phyloP scores from a whole-genome alignment of 2,329 filamentous ascomycete species.

The Xylariaceae sp. region DNA sequence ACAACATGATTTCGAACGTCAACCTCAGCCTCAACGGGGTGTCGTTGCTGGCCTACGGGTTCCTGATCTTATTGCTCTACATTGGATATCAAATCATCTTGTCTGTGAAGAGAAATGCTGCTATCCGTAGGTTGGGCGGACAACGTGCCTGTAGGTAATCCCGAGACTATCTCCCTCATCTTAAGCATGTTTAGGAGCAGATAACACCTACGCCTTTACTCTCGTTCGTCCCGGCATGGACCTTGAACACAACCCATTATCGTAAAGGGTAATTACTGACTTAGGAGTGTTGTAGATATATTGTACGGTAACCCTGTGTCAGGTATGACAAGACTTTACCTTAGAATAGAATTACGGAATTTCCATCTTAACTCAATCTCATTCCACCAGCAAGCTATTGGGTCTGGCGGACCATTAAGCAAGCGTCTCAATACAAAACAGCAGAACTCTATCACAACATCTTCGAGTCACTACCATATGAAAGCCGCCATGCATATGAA shows the following conservation, averaged over 20 bases:
- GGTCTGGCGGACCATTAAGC: constrained; percentile 7
- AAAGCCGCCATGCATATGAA: constrained; percentile 22
- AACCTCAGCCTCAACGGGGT: neutral
- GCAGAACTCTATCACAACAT: constrained; percentile 4
- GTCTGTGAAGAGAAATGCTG: constrained; percentile 9
- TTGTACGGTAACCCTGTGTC: constrained; percentile 22
- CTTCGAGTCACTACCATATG: constrained; percentile 10
- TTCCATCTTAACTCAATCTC: neutral
- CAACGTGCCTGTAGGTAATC: constrained; percentile 21
- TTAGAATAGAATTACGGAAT: neutral
- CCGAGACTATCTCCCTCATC: too few species aligned
- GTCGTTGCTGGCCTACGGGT: constrained; percentile 4
- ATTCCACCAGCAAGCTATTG: constrained; percentile 5
- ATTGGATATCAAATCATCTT: constrained; percentile 12
- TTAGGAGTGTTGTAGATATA: too few species aligned
- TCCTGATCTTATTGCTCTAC: constrained; percentile 8
- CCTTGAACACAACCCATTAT: too few species aligned
- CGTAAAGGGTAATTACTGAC: too few species aligned
- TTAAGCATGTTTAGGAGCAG: too few species aligned
- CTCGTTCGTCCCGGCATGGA: too few species aligned
- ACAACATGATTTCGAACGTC: constrained; percentile 13
- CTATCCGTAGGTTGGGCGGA: constrained; percentile 26
- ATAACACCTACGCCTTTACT: too few species aligned
- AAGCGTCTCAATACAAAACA: constrained; percentile 12
- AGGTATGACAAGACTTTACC: too few species aligned